Evolutionary conservation across 805 yeast genomes (phyloP).

Genomic region (Scheffersomyces ergatensis): DNA sequence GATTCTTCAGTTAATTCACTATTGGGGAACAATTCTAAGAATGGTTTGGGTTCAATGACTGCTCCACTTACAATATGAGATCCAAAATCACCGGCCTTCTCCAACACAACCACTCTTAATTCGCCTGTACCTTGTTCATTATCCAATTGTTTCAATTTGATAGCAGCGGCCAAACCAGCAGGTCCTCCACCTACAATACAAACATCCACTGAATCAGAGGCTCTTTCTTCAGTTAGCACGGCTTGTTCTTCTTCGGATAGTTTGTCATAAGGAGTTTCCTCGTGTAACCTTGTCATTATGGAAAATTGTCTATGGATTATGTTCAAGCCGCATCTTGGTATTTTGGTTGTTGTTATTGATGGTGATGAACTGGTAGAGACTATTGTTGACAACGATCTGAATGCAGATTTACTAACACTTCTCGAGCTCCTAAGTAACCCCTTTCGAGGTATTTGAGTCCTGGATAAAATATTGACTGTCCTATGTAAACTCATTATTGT

Average conservation of each 20-base stretch:
- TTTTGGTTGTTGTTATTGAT: background rate
- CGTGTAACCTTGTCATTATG: background rate
- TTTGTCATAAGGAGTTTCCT: background rate
- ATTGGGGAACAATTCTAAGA: slow-evolving; percentile 79
- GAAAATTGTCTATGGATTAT: background rate
- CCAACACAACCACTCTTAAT: slow-evolving; percentile 82
- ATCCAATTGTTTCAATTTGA: slow-evolving; percentile 82
- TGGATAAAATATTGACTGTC: no score
- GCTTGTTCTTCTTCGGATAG: slow-evolving; percentile 42
- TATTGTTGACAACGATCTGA: no score
- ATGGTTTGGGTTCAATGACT: slow-evolving; percentile 85
- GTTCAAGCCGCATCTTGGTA: background rate
- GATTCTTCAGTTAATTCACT: slow-evolving; percentile 52
- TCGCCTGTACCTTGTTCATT: slow-evolving; percentile 59
- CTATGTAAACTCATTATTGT: no score
- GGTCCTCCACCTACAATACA: slow-evolving; percentile 98
- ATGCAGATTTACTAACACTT: no score
- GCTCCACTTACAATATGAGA: slow-evolving; percentile 93
- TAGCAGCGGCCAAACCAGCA: slow-evolving; percentile 94
- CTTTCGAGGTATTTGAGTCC: no score
- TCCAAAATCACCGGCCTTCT: slow-evolving; percentile 92
- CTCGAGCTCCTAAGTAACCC: no score
- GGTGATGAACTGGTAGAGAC: background rate
- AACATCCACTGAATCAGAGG: slow-evolving; percentile 85
- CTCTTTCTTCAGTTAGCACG: slow-evolving; percentile 61